A percentile compares a stretch with the other conserved stretches of the same genome.
These are phyloP conservation scores for Quercus wislizeni DNA, from an alignment of 306 rosid genomes.

Conservation along the genomic window DNA sequence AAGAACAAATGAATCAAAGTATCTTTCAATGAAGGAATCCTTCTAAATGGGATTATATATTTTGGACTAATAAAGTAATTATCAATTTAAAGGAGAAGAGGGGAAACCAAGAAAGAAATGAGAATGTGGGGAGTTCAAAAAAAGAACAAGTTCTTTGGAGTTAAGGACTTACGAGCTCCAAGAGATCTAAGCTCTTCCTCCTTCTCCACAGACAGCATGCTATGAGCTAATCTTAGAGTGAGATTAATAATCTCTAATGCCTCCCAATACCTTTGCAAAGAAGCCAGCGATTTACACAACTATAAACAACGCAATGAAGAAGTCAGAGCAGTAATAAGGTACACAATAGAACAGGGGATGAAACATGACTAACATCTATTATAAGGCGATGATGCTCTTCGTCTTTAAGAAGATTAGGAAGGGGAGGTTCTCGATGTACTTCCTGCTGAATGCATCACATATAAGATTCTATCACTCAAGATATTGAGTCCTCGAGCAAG, in stretches of 20 bases:
- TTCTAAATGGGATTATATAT: conserved; percentile 2
- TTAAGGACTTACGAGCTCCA: conserved; percentile 70
- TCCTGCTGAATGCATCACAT: conserved; percentile 35
- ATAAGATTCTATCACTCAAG: conserved; percentile 19
- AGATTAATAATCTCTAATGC: conserved; percentile 77
- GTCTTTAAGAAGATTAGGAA: conserved; percentile 62
- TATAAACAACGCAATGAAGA: conserved; percentile 31
- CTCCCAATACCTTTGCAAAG: conserved; percentile 69
- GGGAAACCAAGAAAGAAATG: conserved; percentile 5
- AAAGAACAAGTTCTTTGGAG: conserved; percentile 5
- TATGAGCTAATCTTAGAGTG: conserved; percentile 54
- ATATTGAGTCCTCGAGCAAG: conserved; percentile 11
- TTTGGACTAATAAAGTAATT: not conserved
- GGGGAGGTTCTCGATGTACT: conserved; percentile 53
- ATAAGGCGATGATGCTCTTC: conserved; percentile 68
- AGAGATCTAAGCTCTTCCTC: conserved; percentile 79
- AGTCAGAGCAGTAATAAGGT: conserved; percentile 17
- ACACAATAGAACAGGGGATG: conserved; percentile 4
- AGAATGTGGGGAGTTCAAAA: not conserved
- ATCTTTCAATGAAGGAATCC: not conserved
- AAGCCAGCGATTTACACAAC: conserved; percentile 84
- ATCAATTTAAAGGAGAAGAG: conserved; percentile 11
- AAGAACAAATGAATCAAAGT: conserved; percentile 1
- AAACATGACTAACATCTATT: conserved; percentile 58
- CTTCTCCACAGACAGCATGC: conserved; percentile 49